phyloP scores from a whole-genome alignment of 2,329 filamentous ascomycete genomes.

The Talaromyces sp. region DNA sequence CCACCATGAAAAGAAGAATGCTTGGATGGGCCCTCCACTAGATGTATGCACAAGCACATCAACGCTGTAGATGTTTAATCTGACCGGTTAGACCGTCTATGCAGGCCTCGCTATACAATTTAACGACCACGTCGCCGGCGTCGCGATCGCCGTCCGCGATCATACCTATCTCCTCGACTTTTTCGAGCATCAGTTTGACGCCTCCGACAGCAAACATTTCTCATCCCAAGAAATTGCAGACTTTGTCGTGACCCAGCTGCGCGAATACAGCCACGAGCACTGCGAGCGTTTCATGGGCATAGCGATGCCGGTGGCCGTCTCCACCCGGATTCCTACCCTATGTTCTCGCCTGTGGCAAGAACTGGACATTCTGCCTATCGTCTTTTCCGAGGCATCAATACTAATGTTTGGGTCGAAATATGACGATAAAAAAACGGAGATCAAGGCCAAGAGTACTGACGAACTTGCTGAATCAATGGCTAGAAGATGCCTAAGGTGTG shows the following conservation, averaged over 20 bases:
- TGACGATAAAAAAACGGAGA: conserved; percentile 35
- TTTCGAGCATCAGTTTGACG: conserved; percentile 54
- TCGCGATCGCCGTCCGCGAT: conserved; percentile 68
- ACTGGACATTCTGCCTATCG: conserved; percentile 68
- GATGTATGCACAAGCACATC: conserved; percentile 22
- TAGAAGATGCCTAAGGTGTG: conserved; percentile 69
- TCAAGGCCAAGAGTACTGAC: conserved; percentile 60
- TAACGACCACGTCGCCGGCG: conserved; percentile 40
- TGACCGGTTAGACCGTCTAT: conserved; percentile 27
- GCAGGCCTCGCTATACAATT: conserved; percentile 33
- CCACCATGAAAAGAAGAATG: conserved; percentile 23
- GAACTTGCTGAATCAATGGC: conserved; percentile 79
- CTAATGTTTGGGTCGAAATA: conserved; percentile 20
- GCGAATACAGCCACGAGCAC: conserved; percentile 59
- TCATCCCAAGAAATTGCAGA: conserved; percentile 49
- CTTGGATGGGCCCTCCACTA: conserved; percentile 33
- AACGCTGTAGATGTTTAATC: neutral
- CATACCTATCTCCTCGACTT: conserved; percentile 71
- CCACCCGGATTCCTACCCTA: conserved; percentile 57
- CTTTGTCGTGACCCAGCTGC: conserved; percentile 53
- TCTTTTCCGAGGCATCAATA: conserved; percentile 41
- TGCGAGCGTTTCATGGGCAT: conserved; percentile 69
- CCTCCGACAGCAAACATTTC: conserved; percentile 34
- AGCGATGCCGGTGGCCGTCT: conserved; percentile 59
- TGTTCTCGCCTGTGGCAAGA: conserved; percentile 70